Evolutionary conservation across 441 rosid genomes (phyloP), one percentile per base, ranked within the genome.

Genomic region (Euphorbia corollata): DNA sequence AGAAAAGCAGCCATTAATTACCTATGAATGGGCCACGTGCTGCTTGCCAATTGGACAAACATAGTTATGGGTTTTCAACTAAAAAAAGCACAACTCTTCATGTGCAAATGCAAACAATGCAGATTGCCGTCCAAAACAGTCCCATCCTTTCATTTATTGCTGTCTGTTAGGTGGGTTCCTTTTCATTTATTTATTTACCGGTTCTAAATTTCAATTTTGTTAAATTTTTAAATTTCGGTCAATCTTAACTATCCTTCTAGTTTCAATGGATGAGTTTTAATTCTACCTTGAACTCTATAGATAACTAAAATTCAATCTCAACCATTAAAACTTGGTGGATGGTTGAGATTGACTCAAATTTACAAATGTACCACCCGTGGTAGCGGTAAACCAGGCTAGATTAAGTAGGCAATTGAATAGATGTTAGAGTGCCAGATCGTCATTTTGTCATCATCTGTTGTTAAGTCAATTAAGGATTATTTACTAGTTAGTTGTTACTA

Each of bases 11-110:
- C 20, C 53, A 16, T 54, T 59, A 61, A 5, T 19, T 30, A 27
- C 48, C 47, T 8, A 19, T 45, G 9, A 22, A 53, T 36, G 39
- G 55, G 6, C 57, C 64, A 22, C 18, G 71, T 47, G 58, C n/a
- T 36, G 19, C 56, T 10, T 67, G 36, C 50, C 41, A 8, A 16
- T 54, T 24, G 1, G 22, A 19, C 67, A 45, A 72, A 66, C 27
- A 22, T 36, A 22, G 38, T 34, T 43, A 36, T 20, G 70, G 59
- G 30, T 7, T 39, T 5, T 53, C 30, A 36, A 18, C 56, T 9
- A 51, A 1, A 51, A 15, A 22, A 16, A 1, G 53, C 57, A 22
- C 50, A 8, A 6, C 10, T 18, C 56, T 18, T 51, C 56, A 51
- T 51, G 56, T 51, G 56, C 56, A 51, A 0, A 18, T 6, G 18